Evolutionary conservation across 345 rosid genomes (phyloP).

Genomic region (Kernera saxatilis): DNA sequence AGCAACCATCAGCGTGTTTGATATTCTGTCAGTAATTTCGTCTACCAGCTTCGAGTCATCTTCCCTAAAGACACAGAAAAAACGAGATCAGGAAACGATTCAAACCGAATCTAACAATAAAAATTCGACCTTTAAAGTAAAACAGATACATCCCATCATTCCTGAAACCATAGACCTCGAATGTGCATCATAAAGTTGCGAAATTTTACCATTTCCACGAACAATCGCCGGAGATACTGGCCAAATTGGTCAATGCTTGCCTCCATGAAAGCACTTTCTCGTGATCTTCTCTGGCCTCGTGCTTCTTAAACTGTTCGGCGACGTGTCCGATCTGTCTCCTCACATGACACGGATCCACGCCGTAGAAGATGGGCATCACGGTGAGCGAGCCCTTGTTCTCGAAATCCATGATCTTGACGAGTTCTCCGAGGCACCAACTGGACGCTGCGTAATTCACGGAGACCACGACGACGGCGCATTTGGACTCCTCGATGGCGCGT

Average conservation of each 20-base stretch:
- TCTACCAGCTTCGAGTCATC: slow-evolving; percentile 29
- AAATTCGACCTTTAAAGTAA: not conserved
- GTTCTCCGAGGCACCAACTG: slow-evolving; percentile 26
- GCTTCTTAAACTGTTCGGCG: slow-evolving; percentile 19
- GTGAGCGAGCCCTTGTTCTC: not conserved
- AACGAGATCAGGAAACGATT: not conserved
- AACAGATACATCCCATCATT: not conserved
- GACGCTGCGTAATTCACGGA: slow-evolving; percentile 21
- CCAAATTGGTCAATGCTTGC: slow-evolving; percentile 12
- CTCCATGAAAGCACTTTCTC: slow-evolving; percentile 25
- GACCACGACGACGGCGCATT: slow-evolving; percentile 21
- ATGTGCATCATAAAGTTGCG: not conserved
- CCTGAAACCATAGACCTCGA: not conserved
- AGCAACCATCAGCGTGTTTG: not conserved
- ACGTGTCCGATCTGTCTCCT: slow-evolving; percentile 16
- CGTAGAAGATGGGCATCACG: slow-evolving; percentile 32
- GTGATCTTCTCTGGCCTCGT: not conserved
- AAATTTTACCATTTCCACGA: slow-evolving; percentile 1
- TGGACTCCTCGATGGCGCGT: slow-evolving; percentile 22
- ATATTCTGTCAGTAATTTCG: slow-evolving; percentile 8
- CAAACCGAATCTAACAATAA: not conserved
- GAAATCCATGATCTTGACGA: slow-evolving; percentile 17
- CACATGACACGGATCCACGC: slow-evolving; percentile 14
- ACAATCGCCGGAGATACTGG: slow-evolving; percentile 9
- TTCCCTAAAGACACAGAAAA: not conserved